phyloP scores from a whole-genome alignment of 139 green algal species.

The Tetraselmis striata region DNA sequence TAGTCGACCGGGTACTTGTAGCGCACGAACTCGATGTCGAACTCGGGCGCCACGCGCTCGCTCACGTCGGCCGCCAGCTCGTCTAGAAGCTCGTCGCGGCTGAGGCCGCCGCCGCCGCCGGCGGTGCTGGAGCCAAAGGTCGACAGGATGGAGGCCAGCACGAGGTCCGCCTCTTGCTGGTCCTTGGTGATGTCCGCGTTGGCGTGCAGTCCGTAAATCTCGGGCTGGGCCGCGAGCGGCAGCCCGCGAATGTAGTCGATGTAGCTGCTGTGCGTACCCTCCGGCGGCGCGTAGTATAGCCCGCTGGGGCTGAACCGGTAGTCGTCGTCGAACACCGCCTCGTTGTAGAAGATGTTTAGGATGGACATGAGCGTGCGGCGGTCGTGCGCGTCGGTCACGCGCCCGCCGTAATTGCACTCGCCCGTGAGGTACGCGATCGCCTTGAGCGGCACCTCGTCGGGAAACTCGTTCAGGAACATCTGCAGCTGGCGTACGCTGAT shows the following conservation, averaged over 20 bases:
- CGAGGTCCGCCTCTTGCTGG: slow-evolving; percentile 56
- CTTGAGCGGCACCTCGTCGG: slow-evolving; percentile 34
- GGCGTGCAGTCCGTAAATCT: slow-evolving; percentile 64
- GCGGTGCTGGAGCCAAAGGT: slow-evolving; percentile 17
- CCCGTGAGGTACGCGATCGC: slow-evolving; percentile 27
- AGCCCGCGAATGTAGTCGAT: slow-evolving; percentile 33
- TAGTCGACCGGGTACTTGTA: slow-evolving; percentile 75
- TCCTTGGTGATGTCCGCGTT: slow-evolving; percentile 80
- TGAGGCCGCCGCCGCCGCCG: slow-evolving; percentile 18
- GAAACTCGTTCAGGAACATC: slow-evolving; percentile 70
- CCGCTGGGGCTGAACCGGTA: slow-evolving; percentile 54
- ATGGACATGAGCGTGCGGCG: slow-evolving; percentile 55
- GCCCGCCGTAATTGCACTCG: slow-evolving; percentile 76
- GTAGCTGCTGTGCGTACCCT: slow-evolving; percentile 39
- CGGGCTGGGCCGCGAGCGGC: slow-evolving; percentile 21
- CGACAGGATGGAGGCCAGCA: slow-evolving; percentile 50
- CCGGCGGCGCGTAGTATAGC: slow-evolving; percentile 53
- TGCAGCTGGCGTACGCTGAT: slow-evolving; percentile 62
- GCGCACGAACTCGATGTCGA: slow-evolving; percentile 65
- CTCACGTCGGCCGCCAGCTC: slow-evolving; percentile 56
- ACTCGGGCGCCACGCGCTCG: slow-evolving; percentile 35
- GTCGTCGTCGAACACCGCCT: slow-evolving; percentile 30
- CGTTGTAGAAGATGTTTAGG: slow-evolving; percentile 51
- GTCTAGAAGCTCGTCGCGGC: slow-evolving; percentile 46
- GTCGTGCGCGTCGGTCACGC: slow-evolving; percentile 72